Evolutionary conservation across 257 asterid genomes (phyloP).

Genomic region (Anisodus acutangulus): DNA sequence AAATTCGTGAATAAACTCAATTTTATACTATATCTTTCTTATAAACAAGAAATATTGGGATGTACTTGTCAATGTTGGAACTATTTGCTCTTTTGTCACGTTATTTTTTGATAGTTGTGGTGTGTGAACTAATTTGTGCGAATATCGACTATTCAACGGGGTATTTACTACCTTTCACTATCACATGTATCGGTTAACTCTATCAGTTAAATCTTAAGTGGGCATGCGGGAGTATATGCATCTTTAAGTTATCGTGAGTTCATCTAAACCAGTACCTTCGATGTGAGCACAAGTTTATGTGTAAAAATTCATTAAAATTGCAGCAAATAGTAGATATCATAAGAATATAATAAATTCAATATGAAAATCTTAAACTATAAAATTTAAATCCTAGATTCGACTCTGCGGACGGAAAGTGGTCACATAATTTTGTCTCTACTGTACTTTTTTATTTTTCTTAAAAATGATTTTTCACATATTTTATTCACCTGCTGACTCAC

Average conservation of each 20-base stretch:
- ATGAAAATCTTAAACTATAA: neutral
- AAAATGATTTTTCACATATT: neutral
- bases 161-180: neutral
- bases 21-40: neutral
- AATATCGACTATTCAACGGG: neutral
- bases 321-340: no score
- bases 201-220: neutral
- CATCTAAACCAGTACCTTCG: neutral
- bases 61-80: neutral
- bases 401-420: neutral
- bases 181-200: neutral
- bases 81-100: neutral
- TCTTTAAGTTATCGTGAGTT: rapidly evolving
- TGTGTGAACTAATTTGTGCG: neutral
- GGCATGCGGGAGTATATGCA: neutral
- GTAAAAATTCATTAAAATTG: no score
- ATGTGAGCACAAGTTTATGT: no score
- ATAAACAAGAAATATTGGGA: neutral
- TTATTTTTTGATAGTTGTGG: neutral
- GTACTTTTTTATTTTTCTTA: neutral
- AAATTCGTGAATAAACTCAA: neutral
- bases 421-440: neutral
- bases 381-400: neutral
- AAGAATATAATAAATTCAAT: no score
- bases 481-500: neutral